phyloP scores from a whole-genome alignment of 2,329 filamentous ascomycete species.

The Proliferodiscus dingleyae region DNA sequence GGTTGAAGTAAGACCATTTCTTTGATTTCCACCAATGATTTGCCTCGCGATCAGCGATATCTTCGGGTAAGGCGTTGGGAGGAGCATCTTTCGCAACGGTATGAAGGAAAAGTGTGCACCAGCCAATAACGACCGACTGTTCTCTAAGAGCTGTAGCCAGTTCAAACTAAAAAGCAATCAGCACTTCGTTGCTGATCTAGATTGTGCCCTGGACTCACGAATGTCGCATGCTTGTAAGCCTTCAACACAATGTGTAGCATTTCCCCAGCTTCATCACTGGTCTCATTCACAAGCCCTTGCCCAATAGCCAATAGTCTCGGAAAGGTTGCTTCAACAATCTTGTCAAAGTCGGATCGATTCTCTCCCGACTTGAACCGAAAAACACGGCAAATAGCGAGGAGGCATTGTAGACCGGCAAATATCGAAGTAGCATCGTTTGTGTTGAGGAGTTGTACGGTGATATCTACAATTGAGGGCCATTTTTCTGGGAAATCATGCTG shows the following conservation, averaged over 20 bases:
- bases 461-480: slow-evolving; percentile 93
- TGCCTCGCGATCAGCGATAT: slow-evolving; percentile 77
- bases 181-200: slow-evolving; percentile 22
- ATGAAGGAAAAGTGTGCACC: slow-evolving; percentile 92
- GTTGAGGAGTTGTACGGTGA: slow-evolving; percentile 82
- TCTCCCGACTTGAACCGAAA: slow-evolving; percentile 87
- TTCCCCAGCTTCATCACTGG: slow-evolving; percentile 89
- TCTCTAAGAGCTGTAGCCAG: slow-evolving; percentile 73
- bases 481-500: slow-evolving; percentile 90
- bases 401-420: slow-evolving; percentile 87
- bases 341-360: slow-evolving; percentile 82
- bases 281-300: slow-evolving; percentile 82
- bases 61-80: slow-evolving; percentile 71
- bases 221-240: slow-evolving; percentile 97
- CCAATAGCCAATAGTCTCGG: slow-evolving; percentile 82
- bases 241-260: slow-evolving; percentile 95
- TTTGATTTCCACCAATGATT: slow-evolving; percentile 99
- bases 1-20: slow-evolving; percentile 98
- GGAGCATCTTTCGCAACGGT: slow-evolving; percentile 84
- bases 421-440: slow-evolving; percentile 82
- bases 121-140: slow-evolving; percentile 80
- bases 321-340: slow-evolving; percentile 88
- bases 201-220: slow-evolving; percentile 53
- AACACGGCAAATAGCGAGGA: slow-evolving; percentile 89
- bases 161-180: slow-evolving; percentile 65